Percentiles rank a stretch among this genome's conserved stretches.
Evolutionary conservation across 2,329 filamentous ascomycete species (phyloP).

Genomic region (Elsinoe australis): DNA sequence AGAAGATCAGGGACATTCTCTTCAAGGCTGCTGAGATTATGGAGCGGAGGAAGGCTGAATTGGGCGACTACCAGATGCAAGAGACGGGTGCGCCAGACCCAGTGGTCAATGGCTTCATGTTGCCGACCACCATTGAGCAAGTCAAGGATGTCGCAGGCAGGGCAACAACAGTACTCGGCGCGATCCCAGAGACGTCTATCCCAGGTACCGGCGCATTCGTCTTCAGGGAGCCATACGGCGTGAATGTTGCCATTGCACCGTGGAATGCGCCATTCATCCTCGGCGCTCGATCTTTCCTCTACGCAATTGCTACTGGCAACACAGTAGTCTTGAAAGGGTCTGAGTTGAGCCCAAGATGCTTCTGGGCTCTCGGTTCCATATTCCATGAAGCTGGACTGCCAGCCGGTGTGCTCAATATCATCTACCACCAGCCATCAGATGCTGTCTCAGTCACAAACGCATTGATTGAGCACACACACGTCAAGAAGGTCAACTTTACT

Average conservation of each 20-base stretch:
- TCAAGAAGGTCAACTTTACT: conserved; percentile 32
- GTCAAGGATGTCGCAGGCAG: conserved; percentile 27
- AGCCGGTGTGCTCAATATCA: conserved; percentile 39
- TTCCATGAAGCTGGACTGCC: conserved; percentile 39
- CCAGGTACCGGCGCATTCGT: conserved; percentile 31
- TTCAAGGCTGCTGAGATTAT: conserved; percentile 50
- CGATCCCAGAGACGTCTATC: conserved; percentile 24
- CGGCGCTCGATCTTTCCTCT: conserved; percentile 37
- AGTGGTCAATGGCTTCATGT: conserved; percentile 30
- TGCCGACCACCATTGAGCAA: conserved; percentile 21
- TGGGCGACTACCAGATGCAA: conserved; percentile 51
- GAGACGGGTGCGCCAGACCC: conserved; percentile 46
- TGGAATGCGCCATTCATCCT: conserved; percentile 47
- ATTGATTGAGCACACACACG: conserved; percentile 33
- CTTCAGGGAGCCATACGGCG: conserved; percentile 58
- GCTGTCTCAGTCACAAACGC: conserved; percentile 46
- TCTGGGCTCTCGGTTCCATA: conserved; percentile 33
- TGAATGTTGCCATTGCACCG: conserved; percentile 44
- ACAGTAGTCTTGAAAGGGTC: conserved; percentile 40
- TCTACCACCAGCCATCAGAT: conserved; percentile 51
- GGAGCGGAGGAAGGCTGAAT: conserved; percentile 43
- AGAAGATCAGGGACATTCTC: conserved; percentile 59
- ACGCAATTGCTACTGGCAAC: conserved; percentile 42
- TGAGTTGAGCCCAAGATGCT: conserved; percentile 38
- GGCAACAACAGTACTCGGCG: conserved; percentile 26